Evolutionary conservation across 2,329 filamentous ascomycete species (phyloP).

Genomic region (Plectosphaerella plurivora): DNA sequence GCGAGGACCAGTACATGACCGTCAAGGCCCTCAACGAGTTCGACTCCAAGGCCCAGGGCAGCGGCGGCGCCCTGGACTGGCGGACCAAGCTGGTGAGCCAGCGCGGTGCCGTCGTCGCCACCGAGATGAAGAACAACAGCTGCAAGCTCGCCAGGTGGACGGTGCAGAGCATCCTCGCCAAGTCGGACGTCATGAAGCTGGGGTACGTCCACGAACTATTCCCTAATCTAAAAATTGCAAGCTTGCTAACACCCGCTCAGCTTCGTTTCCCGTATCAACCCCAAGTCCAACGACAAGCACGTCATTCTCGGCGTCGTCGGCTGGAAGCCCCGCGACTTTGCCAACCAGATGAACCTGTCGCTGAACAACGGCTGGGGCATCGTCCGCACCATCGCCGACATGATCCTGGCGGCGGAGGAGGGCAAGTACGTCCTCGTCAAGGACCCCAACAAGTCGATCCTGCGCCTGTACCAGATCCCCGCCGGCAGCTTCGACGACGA

Average conservation of each 20-base stretch:
- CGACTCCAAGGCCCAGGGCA: conserved; percentile 94
- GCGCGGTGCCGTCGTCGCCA: conserved; percentile 94
- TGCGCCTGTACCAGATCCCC: conserved; percentile 90
- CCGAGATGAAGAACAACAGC: conserved; percentile 99
- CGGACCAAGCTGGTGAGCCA: conserved; percentile 89
- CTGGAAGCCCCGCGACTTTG: conserved; percentile 98
- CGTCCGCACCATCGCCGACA: conserved; percentile 94
- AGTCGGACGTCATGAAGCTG: conserved; percentile 98
- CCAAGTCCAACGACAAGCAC: conserved; percentile 88
- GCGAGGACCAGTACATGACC: conserved; percentile 85
- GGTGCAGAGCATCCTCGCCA: conserved; percentile 91
- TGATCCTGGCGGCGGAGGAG: conserved; percentile 74
- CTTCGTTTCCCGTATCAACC: conserved; percentile 92
- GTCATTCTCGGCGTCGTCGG: conserved; percentile 92
- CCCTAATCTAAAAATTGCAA: neutral
- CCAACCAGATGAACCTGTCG: conserved; percentile 95
- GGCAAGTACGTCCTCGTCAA: conserved; percentile 78
- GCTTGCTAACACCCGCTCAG: conserved; percentile 39
- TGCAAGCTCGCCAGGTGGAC: conserved; percentile 99
- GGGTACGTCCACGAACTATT: conserved; percentile 74
- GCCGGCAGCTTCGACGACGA: conserved; percentile 86
- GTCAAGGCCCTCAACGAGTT: conserved; percentile 99
- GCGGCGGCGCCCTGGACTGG: conserved; percentile 95
- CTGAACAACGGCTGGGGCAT: conserved; percentile 98
- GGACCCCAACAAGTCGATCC: conserved; percentile 96